Conservation (phyloP, 2,329 filamentous ascomycete species). For the Aphanocladium album region DNA sequence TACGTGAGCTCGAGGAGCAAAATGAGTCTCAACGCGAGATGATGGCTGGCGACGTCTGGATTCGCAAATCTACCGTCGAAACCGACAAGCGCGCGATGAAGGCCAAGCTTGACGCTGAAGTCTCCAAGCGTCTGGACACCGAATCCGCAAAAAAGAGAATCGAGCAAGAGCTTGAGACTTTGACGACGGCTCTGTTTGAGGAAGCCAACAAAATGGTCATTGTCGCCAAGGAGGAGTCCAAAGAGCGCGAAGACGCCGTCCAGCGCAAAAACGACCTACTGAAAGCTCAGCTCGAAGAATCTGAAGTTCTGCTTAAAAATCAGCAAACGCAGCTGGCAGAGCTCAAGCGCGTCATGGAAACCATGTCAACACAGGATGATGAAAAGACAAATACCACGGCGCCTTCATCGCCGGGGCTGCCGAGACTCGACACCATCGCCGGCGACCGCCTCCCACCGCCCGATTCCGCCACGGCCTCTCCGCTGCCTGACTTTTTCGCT, state of each 20-base stretch:
- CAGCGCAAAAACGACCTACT: slow-evolving; percentile 86
- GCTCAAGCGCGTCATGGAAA: slow-evolving; percentile 88
- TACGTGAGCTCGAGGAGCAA: slow-evolving; percentile 61
- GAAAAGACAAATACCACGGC: slow-evolving; percentile 67
- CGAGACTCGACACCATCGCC: slow-evolving; percentile 59
- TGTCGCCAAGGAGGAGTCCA: slow-evolving; percentile 77
- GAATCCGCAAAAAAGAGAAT: slow-evolving; percentile 83
- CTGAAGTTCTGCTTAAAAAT: slow-evolving; percentile 76
- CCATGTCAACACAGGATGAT: slow-evolving; percentile 69
- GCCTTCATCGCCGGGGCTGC: slow-evolving; percentile 74
- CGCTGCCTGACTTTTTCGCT: slow-evolving; percentile 38
- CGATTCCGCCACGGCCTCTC: slow-evolving; percentile 31
- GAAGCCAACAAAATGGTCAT: slow-evolving; percentile 99
- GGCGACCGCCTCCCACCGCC: slow-evolving; percentile 30
- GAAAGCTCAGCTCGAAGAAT: slow-evolving; percentile 78
- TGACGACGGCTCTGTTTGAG: slow-evolving; percentile 92
- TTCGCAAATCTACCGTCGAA: slow-evolving; percentile 71
- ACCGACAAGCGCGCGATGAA: slow-evolving; percentile 60
- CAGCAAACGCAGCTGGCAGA: slow-evolving; percentile 91
- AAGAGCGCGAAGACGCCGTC: slow-evolving; percentile 73
- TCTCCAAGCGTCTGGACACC: slow-evolving; percentile 54
- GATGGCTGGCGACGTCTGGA: slow-evolving; percentile 67
- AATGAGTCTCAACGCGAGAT: slow-evolving; percentile 67
- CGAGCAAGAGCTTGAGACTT: slow-evolving; percentile 82
- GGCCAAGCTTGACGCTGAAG: slow-evolving; percentile 59